Evolutionary conservation across 768 basidiomycete species (phyloP).

Genomic region (Mycena chlorophos): DNA sequence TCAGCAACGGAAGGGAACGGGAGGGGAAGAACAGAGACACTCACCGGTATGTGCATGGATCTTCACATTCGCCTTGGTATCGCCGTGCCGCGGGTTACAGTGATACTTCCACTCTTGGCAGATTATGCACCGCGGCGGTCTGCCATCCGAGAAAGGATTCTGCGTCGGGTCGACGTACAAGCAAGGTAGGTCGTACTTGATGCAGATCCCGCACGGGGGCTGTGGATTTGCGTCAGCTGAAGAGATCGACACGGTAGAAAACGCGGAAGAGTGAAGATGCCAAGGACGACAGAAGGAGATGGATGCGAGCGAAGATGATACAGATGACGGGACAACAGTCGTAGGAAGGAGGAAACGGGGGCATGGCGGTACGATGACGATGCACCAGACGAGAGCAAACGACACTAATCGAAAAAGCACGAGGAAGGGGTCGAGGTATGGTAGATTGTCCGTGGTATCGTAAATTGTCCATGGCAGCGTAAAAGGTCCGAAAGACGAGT

Average conservation of each 20-base stretch:
- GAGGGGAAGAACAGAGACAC: not conserved
- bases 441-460: too few relatives aligned
- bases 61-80: not conserved
- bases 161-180: not conserved
- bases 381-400: too few relatives aligned
- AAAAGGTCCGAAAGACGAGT: too few relatives aligned
- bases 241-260: too few relatives aligned
- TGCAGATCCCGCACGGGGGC: not conserved
- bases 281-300: too few relatives aligned
- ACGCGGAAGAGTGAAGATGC: too few relatives aligned
- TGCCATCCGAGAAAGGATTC: not conserved
- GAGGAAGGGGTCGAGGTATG: not conserved
- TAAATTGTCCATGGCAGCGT: too few relatives aligned
- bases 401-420: not conserved
- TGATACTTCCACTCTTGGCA: conserved; percentile 4
- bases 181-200: not conserved
- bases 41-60: not conserved
- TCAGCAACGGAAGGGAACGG: not conserved
- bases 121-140: not conserved
- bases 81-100: not conserved
- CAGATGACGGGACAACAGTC: too few relatives aligned
- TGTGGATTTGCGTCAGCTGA: not conserved
- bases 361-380: too few relatives aligned
- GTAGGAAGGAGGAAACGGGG: too few relatives aligned
- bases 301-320: too few relatives aligned